phyloP scores from a whole-genome alignment of 805 yeast species.

The Candida hispaniensis region DNA sequence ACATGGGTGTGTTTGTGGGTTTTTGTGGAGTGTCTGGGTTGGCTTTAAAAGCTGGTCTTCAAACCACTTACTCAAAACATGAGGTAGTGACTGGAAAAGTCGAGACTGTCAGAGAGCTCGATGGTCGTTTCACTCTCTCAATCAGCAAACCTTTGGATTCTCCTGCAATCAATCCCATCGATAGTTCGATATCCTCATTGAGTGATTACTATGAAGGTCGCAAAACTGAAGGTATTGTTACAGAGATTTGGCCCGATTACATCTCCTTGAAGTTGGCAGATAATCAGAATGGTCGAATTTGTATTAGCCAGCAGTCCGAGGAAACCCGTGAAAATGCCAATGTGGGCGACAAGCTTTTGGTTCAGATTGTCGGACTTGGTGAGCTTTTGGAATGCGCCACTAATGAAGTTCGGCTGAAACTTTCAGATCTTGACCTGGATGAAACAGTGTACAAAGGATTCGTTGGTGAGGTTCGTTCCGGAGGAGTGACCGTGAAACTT shows the following conservation, averaged over 20 bases:
- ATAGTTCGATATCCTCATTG: slow-evolving; percentile 36
- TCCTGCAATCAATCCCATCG: slow-evolving; percentile 50
- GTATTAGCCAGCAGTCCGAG: slow-evolving; percentile 52
- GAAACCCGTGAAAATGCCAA: slow-evolving; percentile 49
- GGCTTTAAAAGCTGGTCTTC: slow-evolving; percentile 48
- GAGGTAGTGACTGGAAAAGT: slow-evolving; percentile 59
- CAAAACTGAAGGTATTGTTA: slow-evolving; percentile 48
- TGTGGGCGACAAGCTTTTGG: slow-evolving; percentile 47
- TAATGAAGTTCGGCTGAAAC: slow-evolving; percentile 8
- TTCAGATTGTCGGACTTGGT: slow-evolving; percentile 45
- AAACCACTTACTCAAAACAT: slow-evolving; percentile 45
- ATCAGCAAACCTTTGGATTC: slow-evolving; percentile 47
- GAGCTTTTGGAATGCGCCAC: slow-evolving; percentile 13
- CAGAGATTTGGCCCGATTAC: slow-evolving; percentile 58
- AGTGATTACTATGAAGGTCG: slow-evolving; percentile 52
- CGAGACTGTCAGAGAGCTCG: slow-evolving; percentile 55
- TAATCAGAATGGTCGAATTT: slow-evolving; percentile 68
- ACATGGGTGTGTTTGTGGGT: slow-evolving; percentile 69
- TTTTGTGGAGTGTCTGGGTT: slow-evolving; percentile 81
- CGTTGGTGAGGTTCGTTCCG: slow-evolving; percentile 3
- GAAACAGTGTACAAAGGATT: slow-evolving; percentile 6
- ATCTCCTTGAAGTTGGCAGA: slow-evolving; percentile 67
- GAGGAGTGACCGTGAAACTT: slow-evolving; percentile 7
- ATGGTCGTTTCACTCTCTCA: slow-evolving; percentile 34
- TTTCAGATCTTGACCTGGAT: slow-evolving; percentile 1